Evolutionary conservation across 2,329 filamentous ascomycete genomes (phyloP).

Genomic region (Lasiodiplodia gonubiensis): DNA sequence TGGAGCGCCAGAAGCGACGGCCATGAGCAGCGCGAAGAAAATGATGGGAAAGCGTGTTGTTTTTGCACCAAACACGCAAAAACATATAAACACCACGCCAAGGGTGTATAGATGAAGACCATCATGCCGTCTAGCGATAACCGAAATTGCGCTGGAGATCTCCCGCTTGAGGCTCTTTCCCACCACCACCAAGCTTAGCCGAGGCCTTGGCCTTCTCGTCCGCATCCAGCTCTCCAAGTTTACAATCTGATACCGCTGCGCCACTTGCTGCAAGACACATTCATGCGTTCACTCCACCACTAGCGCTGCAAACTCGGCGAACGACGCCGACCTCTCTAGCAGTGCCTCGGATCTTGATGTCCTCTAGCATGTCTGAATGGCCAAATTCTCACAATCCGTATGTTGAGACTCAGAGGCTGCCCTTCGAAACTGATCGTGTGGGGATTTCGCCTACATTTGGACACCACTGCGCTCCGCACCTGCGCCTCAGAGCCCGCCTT

Average conservation of each 20-base stretch:
- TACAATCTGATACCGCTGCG: slow-evolving; percentile 7
- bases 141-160: slow-evolving; percentile 19
- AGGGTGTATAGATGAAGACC: slow-evolving; percentile 4
- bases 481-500: slow-evolving; percentile 4
- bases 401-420: slow-evolving; percentile 6
- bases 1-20: not conserved
- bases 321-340: not conserved
- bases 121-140: slow-evolving; percentile 6
- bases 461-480: slow-evolving; percentile 1
- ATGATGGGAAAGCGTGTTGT: not conserved
- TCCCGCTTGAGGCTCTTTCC: not conserved
- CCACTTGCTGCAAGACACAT: slow-evolving; percentile 1
- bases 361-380: not conserved
- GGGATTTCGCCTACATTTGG: slow-evolving; percentile 14
- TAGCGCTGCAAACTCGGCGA: not conserved
- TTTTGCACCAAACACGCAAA: not conserved
- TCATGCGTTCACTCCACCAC: not conserved
- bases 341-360: not conserved
- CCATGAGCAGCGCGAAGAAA: not conserved
- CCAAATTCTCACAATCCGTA: not conserved
- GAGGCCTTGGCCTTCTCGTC: slow-evolving; percentile 2
- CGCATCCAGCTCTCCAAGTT: not conserved
- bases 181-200: not conserved
- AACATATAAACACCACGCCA: slow-evolving; percentile 3
- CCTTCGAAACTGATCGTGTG: slow-evolving; percentile 14